These are phyloP conservation scores for Serendipita sp. DNA, from an alignment of 768 basidiomycete species.

Conservation along the genomic window DNA sequence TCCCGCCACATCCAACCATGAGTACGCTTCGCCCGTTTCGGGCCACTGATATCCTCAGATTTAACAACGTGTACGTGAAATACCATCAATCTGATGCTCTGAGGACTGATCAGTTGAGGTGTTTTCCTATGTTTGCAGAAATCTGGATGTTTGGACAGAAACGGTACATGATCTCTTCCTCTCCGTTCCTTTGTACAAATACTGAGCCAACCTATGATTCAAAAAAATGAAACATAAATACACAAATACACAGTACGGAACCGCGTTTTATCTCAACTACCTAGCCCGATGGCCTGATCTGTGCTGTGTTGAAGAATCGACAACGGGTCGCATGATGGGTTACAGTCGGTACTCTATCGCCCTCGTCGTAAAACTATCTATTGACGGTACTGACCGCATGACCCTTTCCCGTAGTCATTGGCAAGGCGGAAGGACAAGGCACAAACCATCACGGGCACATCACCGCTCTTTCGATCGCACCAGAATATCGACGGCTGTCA, in stretches of 20 bases:
- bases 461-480: conserved; percentile 87
- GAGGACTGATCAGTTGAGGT: not conserved
- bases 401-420: conserved; percentile 45
- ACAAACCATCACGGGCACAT: conserved; percentile 87
- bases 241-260: conserved; percentile 45
- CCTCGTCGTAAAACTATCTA: conserved; percentile 3
- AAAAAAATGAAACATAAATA: not conserved
- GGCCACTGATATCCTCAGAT: conserved; percentile 80
- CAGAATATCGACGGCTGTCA: conserved; percentile 76
- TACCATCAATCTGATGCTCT: not conserved
- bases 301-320: conserved; percentile 67
- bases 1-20: conserved; percentile 31
- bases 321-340: conserved; percentile 75
- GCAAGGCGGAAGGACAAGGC: conserved; percentile 72
- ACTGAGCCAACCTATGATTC: not conserved
- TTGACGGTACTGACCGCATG: not conserved
- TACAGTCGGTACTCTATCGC: conserved; percentile 47
- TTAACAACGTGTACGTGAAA: conserved; percentile 66
- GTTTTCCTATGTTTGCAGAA: conserved; percentile 30
- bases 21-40: conserved; percentile 74
- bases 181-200: not conserved
- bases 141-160: conserved; percentile 94
- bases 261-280: conserved; percentile 78
- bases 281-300: conserved; percentile 85
- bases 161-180: conserved; percentile 42